These are phyloP conservation scores for Tetrapisispora phaffii DNA, from an alignment of 805 yeast genomes.

Conservation along the genomic window DNA sequence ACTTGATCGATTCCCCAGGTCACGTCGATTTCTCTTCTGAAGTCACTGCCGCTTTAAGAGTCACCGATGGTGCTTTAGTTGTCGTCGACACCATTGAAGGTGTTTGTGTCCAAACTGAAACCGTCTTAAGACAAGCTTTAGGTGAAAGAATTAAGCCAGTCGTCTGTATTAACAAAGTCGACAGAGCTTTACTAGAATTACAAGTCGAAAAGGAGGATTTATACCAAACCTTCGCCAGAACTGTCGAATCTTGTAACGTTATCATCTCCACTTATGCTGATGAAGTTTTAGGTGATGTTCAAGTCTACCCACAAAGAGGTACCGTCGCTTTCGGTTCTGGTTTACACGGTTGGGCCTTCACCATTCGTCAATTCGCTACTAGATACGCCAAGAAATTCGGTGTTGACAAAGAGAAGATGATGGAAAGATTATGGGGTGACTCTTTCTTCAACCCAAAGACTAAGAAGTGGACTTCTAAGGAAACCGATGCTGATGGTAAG, in stretches of 20 bases:
- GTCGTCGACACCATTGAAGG: constrained; percentile 99
- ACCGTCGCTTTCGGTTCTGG: constrained; percentile 99
- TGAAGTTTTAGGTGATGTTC: constrained; percentile 82
- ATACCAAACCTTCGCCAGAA: constrained; percentile 95
- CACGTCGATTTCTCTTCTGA: constrained; percentile 99
- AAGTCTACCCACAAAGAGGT: constrained; percentile 97
- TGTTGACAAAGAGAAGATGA: constrained; percentile 95
- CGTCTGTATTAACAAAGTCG: constrained; percentile 96
- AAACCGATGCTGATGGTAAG: constrained; percentile 89
- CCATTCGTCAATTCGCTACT: constrained; percentile 98
- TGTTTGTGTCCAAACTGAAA: constrained; percentile 99
- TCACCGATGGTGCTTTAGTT: constrained; percentile 98
- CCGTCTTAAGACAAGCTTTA: constrained; percentile 96
- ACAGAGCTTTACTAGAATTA: constrained; percentile 96
- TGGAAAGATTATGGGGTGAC: constrained; percentile 99
- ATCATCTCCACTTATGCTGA: constrained; percentile 92
- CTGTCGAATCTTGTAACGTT: constrained; percentile 98
- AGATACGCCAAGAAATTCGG: constrained; percentile 98
- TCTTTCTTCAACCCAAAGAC: constrained; percentile 99
- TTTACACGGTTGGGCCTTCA: constrained; percentile 99
- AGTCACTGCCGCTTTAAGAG: constrained; percentile 99
- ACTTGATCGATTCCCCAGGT: constrained; percentile 99
- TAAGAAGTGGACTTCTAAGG: constrained; percentile 97
- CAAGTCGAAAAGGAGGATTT: constrained; percentile 97
- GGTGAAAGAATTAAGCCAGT: constrained; percentile 99